phyloP scores from a whole-genome alignment of 345 rosid species.

The Hirschfeldia incana region DNA sequence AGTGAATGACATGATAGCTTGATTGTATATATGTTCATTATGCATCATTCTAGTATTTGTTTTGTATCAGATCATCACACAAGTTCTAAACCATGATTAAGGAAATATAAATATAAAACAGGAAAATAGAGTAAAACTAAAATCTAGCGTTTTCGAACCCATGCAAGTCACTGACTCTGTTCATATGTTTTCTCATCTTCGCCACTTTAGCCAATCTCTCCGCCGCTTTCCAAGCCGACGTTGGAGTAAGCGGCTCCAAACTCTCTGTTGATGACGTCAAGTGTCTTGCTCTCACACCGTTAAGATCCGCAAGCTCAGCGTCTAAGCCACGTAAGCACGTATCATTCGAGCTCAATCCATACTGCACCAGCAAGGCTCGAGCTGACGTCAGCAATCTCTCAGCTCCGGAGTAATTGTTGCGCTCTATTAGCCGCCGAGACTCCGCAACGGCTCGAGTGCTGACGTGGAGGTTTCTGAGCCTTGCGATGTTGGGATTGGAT shows the following conservation, averaged over 20 bases:
- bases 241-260: slow-evolving; percentile 73
- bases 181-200: slow-evolving; percentile 83
- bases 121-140: slow-evolving; percentile 32
- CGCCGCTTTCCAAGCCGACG: slow-evolving; percentile 93
- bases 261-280: slow-evolving; percentile 33
- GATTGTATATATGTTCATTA: neutral
- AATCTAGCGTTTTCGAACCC: slow-evolving; percentile 96
- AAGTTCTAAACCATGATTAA: slow-evolving; percentile 15
- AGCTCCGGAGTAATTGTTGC: slow-evolving; percentile 57
- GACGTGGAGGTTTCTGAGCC: slow-evolving; percentile 73
- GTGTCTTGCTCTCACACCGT: slow-evolving; percentile 41
- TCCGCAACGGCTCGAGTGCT: slow-evolving; percentile 75
- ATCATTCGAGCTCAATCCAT: slow-evolving; percentile 45
- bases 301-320: slow-evolving; percentile 63
- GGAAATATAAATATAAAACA: neutral
- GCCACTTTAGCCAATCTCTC: slow-evolving; percentile 92
- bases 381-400: slow-evolving; percentile 69
- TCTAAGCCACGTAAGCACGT: slow-evolving; percentile 59
- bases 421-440: slow-evolving; percentile 63
- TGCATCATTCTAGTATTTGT: slow-evolving; percentile 24
- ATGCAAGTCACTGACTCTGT: slow-evolving; percentile 91
- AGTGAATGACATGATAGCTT: neutral
- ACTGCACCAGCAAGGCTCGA: slow-evolving; percentile 59
- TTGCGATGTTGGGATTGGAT: slow-evolving; percentile 43
- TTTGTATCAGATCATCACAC: slow-evolving; percentile 29